Base-by-base conservation (phyloP, 257 asterid genomes). In the Solanum microdontum region DNA sequence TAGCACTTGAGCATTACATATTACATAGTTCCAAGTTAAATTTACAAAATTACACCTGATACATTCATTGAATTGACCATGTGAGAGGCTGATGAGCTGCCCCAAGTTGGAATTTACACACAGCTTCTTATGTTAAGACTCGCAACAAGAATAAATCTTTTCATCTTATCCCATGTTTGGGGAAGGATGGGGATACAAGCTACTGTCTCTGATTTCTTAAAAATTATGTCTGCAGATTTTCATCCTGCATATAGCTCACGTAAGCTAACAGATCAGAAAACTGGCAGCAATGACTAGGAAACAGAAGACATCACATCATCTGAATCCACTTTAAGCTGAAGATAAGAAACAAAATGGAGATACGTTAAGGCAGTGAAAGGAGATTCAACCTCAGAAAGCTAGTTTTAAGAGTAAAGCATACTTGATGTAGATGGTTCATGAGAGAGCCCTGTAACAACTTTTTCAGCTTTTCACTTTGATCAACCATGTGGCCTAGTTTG, bases 311-410 rank as follows among this genome's bases (percentile, higher is more conserved):
- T 88, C 85, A 93, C 91, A 90, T 95, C 98, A 19, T 93, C 97
- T 17, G 99, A 96, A 90, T 95, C 98, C 88, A 91, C 93, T 90
- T 94, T 94, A 86, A 96, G 89, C 99, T 96, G 98, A 84, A 87
- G 82, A 86, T 55, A 82, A 60, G 40, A 34, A 80, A 85, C 45
- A 87, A 87, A 40, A 51, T 32, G 43, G 85, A 82, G 43, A 48
- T 19, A 9, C 23, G 68, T 82, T 15, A 10, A 28, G 23, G 43
- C 43, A 82, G 21, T 51, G 85, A 48, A 45, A 17, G 69, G 43
- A 82, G 43, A 82, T 82, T 51, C 70, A 10, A 82, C 34, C 21
- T 82, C 30, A 30, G 15, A 82, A 48, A 82, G 70, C 30, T 82
- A 48, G 43, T 82, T 82, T 30, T 30, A 82, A 82, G 69, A 48